A percentile compares a stretch with the other conserved stretches of the same genome.
Conservation (phyloP, 2,329 filamentous ascomycete species). For the Cladosporium sp. region DNA sequence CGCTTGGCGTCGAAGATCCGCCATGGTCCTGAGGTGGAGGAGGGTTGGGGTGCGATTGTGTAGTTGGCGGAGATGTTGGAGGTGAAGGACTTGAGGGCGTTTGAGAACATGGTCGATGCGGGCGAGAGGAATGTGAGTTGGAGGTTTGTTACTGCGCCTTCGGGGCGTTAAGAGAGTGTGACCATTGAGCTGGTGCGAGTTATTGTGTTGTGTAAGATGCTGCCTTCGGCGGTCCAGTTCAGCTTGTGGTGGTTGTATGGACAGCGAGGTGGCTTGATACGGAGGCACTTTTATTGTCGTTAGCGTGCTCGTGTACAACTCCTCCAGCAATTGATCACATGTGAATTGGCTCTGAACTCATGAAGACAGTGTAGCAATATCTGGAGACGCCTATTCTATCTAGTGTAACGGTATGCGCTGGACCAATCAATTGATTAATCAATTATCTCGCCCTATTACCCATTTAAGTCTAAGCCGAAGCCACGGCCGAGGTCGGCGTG, state of each 20-base stretch:
- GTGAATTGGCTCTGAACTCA: neutral
- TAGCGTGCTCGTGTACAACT: neutral
- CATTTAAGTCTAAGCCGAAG: neutral
- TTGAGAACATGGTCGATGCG: constrained; percentile 75
- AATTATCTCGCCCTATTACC: neutral
- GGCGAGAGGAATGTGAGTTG: neutral
- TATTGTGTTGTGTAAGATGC: neutral
- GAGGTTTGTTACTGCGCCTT: neutral
- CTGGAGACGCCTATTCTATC: neutral
- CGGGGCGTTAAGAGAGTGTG: neutral
- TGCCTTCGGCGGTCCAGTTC: neutral
- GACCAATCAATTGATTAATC: neutral
- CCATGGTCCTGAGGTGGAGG: constrained; percentile 88
- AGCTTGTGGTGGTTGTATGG: neutral
- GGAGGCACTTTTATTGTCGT: neutral
- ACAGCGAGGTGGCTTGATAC: neutral
- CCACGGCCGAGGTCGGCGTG: neutral
- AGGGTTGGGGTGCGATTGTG: constrained; percentile 72
- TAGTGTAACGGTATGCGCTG: neutral
- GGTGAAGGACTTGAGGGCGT: constrained; percentile 88
- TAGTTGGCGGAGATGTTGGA: constrained; percentile 95
- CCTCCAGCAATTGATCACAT: neutral
- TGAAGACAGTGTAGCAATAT: neutral
- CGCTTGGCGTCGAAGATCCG: constrained; percentile 98
- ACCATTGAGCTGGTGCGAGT: neutral